Evolutionary conservation across 441 rosid species (phyloP).

Genomic region (Manihot esculenta): DNA sequence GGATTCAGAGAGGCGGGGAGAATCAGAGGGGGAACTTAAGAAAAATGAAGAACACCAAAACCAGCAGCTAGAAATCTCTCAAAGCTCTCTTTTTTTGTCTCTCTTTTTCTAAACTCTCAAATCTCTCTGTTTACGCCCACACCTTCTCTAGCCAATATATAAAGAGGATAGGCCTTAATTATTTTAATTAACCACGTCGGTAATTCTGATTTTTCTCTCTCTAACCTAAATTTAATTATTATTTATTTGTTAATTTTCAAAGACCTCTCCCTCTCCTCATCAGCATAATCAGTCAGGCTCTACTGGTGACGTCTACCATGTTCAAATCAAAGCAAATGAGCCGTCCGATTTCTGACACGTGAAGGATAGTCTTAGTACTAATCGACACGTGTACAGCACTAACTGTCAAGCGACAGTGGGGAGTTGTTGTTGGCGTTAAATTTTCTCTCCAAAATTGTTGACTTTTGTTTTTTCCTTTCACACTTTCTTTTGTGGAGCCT

Average conservation of each 20-base stretch:
- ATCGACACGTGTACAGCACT: conserved; percentile 25
- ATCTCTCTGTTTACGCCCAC: conserved; percentile 11
- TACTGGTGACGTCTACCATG: conserved; percentile 20
- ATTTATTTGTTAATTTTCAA: neutral
- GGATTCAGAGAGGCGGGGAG: conserved; percentile 66
- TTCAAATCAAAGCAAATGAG: neutral
- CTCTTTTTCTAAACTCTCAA: neutral
- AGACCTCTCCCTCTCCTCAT: neutral
- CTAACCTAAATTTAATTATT: neutral
- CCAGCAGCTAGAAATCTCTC: neutral
- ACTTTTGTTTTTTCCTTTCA: conserved; percentile 28
- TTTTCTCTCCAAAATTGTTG: no score
- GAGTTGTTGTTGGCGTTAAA: conserved; percentile 7
- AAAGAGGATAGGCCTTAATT: conserved; percentile 17
- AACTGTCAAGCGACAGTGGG: conserved; percentile 22
- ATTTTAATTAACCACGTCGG: neutral
- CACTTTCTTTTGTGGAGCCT: conserved; percentile 27
- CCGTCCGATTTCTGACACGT: conserved; percentile 25
- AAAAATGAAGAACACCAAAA: neutral
- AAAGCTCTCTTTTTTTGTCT: conserved; percentile 1
- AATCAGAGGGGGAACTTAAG: conserved; percentile 28
- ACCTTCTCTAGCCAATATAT: conserved; percentile 26
- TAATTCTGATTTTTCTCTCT: neutral
- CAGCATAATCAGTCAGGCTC: conserved; percentile 9
- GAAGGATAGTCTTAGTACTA: accelerated